phyloP scores from a whole-genome alignment of 768 basidiomycete genomes.

The Termitomyces heimii region DNA sequence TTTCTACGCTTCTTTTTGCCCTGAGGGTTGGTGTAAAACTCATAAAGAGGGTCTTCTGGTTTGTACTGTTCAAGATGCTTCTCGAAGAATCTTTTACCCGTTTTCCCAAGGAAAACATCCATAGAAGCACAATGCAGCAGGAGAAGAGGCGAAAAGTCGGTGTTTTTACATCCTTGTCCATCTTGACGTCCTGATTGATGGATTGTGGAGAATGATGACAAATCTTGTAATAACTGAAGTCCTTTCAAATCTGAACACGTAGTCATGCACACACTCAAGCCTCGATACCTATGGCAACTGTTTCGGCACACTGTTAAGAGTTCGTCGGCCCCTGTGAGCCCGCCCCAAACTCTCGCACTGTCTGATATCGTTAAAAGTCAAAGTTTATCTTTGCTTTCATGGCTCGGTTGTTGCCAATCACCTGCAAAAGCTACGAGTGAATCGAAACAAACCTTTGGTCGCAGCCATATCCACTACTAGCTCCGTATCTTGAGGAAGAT shows the following conservation, averaged over 20 bases:
- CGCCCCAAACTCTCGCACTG: not conserved
- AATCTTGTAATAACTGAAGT: not conserved
- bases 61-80: constrained; percentile 60
- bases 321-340: too few species aligned
- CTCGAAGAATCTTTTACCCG: constrained; percentile 56
- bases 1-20: constrained; percentile 54
- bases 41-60: constrained; percentile 74
- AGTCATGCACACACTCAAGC: too few species aligned
- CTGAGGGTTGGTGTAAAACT: constrained; percentile 45
- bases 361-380: too few species aligned
- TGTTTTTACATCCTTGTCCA: not conserved
- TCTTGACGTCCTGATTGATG: not conserved
- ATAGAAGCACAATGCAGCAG: not conserved
- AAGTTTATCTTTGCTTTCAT: not conserved
- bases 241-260: too few species aligned
- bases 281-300: not conserved
- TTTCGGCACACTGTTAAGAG: not conserved
- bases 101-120: constrained; percentile 25
- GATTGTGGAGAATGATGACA: not conserved
- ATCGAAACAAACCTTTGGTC: not conserved
- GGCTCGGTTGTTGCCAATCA: too few species aligned
- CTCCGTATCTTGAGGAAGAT: not conserved
- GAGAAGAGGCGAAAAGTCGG: not conserved
- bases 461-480: not conserved
- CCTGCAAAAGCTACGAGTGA: not conserved